Conservation (phyloP, 2,329 filamentous ascomycete genomes). For the Clathrospora elynae region DNA sequence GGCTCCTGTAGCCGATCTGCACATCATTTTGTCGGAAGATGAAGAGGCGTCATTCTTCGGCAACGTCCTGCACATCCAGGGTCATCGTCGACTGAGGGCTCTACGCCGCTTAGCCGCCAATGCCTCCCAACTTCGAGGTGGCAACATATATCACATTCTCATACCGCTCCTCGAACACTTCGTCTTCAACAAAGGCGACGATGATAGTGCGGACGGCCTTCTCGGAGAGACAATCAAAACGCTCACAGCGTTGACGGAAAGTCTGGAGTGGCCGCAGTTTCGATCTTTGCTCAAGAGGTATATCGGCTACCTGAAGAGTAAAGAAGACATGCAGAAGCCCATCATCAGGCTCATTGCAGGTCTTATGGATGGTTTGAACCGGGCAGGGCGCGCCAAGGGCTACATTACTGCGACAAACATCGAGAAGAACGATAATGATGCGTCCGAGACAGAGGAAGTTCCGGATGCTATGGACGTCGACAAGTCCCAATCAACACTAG, state of each 20-base stretch:
- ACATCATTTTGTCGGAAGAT: conserved; percentile 70
- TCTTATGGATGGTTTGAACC: conserved; percentile 75
- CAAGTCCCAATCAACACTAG: conserved; percentile 52
- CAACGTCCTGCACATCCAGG: conserved; percentile 88
- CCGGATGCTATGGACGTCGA: conserved; percentile 35
- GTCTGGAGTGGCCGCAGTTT: conserved; percentile 89
- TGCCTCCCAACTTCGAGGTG: conserved; percentile 71
- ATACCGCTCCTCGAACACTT: conserved; percentile 94
- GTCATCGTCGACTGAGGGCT: conserved; percentile 82
- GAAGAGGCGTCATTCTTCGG: conserved; percentile 88
- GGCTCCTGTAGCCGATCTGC: conserved; percentile 74
- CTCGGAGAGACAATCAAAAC: conserved; percentile 84
- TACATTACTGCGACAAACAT: conserved; percentile 27
- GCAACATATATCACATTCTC: conserved; percentile 83
- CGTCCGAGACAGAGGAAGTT: conserved; percentile 24
- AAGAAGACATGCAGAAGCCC: conserved; percentile 82
- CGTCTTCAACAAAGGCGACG: conserved; percentile 80
- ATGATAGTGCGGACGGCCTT: conserved; percentile 78
- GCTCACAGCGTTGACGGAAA: conserved; percentile 74
- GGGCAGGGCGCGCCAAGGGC: conserved; percentile 52
- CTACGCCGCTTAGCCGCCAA: conserved; percentile 75
- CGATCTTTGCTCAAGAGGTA: conserved; percentile 83
- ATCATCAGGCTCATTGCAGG: conserved; percentile 81
- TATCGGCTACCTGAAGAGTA: conserved; percentile 77
- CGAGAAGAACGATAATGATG: conserved; percentile 52